phyloP scores from a whole-genome alignment of 208 protist genomes.

The Lotmaria passim region DNA sequence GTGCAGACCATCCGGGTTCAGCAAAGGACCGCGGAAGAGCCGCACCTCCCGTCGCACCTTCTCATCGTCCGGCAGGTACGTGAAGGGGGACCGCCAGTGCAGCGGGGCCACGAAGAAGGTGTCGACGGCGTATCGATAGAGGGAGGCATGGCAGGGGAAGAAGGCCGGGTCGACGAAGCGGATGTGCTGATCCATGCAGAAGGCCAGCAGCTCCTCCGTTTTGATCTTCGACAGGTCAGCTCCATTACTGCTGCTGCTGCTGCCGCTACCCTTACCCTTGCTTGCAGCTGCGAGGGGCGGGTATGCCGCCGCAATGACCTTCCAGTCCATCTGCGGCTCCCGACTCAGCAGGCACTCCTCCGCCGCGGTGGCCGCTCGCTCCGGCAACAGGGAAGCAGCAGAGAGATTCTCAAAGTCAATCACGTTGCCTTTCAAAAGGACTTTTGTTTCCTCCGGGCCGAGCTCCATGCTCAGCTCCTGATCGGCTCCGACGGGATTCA shows the following conservation, averaged over 20 bases:
- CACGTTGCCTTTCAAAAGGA: conserved; percentile 51
- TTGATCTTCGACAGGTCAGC: not conserved
- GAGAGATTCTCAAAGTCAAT: conserved; percentile 55
- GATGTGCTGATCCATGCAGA: conserved; percentile 40
- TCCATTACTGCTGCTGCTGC: too few species aligned
- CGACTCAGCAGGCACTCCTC: conserved; percentile 24
- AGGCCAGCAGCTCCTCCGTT: conserved; percentile 19
- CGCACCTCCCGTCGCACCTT: conserved; percentile 41
- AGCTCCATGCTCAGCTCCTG: conserved; percentile 45
- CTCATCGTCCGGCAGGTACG: conserved; percentile 43
- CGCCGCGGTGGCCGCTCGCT: conserved; percentile 16
- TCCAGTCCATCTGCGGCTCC: conserved; percentile 22
- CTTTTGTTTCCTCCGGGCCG: conserved; percentile 45
- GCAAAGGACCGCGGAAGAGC: conserved; percentile 44
- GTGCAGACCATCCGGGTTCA: conserved; percentile 40
- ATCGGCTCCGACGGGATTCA: conserved; percentile 3
- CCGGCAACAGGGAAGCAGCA: conserved; percentile 17
- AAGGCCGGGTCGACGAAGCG: conserved; percentile 69
- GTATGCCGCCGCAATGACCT: conserved; percentile 32
- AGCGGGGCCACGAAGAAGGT: conserved; percentile 35
- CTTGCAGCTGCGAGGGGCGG: conserved; percentile 9
- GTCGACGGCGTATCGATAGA: conserved; percentile 33
- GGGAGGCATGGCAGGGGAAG: conserved; percentile 37
- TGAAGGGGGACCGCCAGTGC: conserved; percentile 50
- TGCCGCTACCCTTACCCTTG: conserved; percentile 6